Evolutionary conservation across 257 asterid species (phyloP).

Genomic region (Solanum bulbocastanum): DNA sequence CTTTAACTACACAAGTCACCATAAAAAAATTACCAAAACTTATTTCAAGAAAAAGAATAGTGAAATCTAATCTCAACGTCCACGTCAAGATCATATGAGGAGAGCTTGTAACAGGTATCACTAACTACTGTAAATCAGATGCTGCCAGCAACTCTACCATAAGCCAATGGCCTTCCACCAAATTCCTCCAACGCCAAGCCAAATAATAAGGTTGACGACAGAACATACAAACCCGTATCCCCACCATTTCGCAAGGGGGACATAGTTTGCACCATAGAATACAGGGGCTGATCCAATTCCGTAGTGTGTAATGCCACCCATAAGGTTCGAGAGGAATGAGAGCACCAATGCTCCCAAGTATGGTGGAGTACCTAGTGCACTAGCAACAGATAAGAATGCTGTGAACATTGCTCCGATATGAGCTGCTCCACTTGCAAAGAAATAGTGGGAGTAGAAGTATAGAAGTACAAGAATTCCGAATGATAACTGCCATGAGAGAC

Average conservation of each 20-base stretch:
- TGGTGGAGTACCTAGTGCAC: slow-evolving; percentile 87
- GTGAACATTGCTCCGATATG: slow-evolving; percentile 99
- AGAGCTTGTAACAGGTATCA: not conserved
- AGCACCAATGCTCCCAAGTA: slow-evolving; percentile 76
- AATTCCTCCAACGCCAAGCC: slow-evolving; percentile 87
- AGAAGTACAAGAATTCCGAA: slow-evolving; percentile 88
- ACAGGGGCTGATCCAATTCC: slow-evolving; percentile 90
- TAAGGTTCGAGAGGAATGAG: slow-evolving; percentile 72
- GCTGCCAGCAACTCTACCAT: slow-evolving; percentile 33
- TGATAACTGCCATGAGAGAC: slow-evolving; percentile 93
- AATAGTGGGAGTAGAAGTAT: slow-evolving; percentile 94
- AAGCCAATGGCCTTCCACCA: slow-evolving; percentile 97
- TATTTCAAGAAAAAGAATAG: not conserved
- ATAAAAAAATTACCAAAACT: not conserved
- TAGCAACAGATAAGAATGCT: slow-evolving; percentile 84
- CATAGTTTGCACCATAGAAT: slow-evolving; percentile 81
- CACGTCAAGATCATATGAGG: not conserved
- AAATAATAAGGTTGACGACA: slow-evolving; percentile 63
- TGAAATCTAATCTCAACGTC: not conserved
- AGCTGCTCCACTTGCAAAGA: slow-evolving; percentile 98
- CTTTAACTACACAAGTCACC: not conserved
- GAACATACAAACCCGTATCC: slow-evolving; percentile 81
- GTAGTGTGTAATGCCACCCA: slow-evolving; percentile 91
- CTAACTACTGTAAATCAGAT: not conserved
- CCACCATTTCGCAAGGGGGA: slow-evolving; percentile 84